These are phyloP conservation scores for Curvularia sp. DNA, from an alignment of 2,329 filamentous ascomycete species.

Conservation along the genomic window DNA sequence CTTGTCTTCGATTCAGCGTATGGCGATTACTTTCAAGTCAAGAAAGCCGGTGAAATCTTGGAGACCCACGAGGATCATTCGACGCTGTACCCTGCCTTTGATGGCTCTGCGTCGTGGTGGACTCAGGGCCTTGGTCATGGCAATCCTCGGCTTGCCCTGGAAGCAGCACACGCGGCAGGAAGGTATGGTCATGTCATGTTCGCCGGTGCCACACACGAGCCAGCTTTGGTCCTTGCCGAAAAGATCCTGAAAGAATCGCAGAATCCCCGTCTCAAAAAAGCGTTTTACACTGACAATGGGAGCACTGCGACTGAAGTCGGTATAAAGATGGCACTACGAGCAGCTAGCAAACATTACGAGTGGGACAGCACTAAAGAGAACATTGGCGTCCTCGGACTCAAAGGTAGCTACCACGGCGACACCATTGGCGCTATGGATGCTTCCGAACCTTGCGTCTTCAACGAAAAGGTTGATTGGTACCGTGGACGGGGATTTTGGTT, in stretches of 20 bases:
- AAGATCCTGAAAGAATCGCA: slow-evolving; percentile 64
- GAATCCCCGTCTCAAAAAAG: slow-evolving; percentile 71
- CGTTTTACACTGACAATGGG: slow-evolving; percentile 85
- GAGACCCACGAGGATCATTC: slow-evolving; percentile 30
- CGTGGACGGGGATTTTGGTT: slow-evolving; percentile 80
- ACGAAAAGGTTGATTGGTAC: slow-evolving; percentile 88
- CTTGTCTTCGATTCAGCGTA: slow-evolving; percentile 80
- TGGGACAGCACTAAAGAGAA: slow-evolving; percentile 66
- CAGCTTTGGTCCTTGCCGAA: slow-evolving; percentile 74
- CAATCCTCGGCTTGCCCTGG: slow-evolving; percentile 73
- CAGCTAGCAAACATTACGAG: slow-evolving; percentile 69
- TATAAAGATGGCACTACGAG: slow-evolving; percentile 82
- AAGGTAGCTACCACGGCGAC: slow-evolving; percentile 85
- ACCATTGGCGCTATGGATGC: slow-evolving; percentile 90
- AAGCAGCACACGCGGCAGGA: slow-evolving; percentile 81
- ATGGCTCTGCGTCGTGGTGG: slow-evolving; percentile 91
- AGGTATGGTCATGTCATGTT: slow-evolving; percentile 92
- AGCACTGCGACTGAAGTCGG: slow-evolving; percentile 86
- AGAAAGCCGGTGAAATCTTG: slow-evolving; percentile 39
- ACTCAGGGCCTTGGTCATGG: slow-evolving; percentile 83
- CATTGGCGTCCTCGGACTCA: slow-evolving; percentile 75
- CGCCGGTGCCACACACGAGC: slow-evolving; percentile 78
- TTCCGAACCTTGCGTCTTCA: slow-evolving; percentile 77
- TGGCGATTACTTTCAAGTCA: slow-evolving; percentile 78
- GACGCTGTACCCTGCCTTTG: slow-evolving; percentile 72